Evolutionary conservation across 2,329 filamentous ascomycete genomes (phyloP).

Genomic region (Trichothecium roseum): DNA sequence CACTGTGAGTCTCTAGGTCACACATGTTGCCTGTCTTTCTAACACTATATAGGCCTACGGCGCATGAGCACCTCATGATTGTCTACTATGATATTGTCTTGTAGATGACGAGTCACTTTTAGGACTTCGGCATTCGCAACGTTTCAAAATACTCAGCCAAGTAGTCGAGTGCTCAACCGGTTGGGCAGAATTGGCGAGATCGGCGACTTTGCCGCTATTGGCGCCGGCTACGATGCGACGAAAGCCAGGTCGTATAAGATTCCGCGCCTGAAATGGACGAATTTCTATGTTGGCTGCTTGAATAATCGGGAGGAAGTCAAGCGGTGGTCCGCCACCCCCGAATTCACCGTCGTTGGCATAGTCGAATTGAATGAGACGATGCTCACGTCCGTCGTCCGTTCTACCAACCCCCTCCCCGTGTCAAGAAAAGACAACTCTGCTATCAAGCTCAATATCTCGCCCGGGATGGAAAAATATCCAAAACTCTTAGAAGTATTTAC

Average conservation of each 20-base stretch:
- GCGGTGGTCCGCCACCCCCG: slow-evolving; percentile 39
- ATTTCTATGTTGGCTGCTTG: slow-evolving; percentile 71
- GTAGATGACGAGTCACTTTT: slow-evolving; percentile 41
- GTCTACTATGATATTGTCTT: slow-evolving; percentile 49
- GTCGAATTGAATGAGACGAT: slow-evolving; percentile 44
- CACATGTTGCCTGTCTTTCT: slow-evolving; percentile 11
- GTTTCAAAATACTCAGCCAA: slow-evolving; percentile 48
- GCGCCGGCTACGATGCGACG: slow-evolving; percentile 58
- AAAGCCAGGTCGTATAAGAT: slow-evolving; percentile 47
- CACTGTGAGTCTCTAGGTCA: slow-evolving; percentile 41
- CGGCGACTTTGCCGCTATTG: slow-evolving; percentile 72
- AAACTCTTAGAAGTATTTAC: slow-evolving; percentile 48
- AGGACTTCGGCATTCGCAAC: slow-evolving; percentile 41
- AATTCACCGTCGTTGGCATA: slow-evolving; percentile 56
- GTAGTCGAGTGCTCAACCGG: slow-evolving; percentile 45
- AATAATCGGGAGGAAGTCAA: slow-evolving; percentile 53
- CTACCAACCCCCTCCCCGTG: slow-evolving; percentile 33
- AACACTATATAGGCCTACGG: slow-evolving; percentile 28
- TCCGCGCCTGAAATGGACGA: slow-evolving; percentile 57
- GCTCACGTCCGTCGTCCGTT: slow-evolving; percentile 38
- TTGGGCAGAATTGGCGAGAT: slow-evolving; percentile 65
- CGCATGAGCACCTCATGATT: slow-evolving; percentile 49
- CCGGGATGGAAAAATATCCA: slow-evolving; percentile 29
- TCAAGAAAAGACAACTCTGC: slow-evolving; percentile 23
- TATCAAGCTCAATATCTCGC: slow-evolving; percentile 36